phyloP scores from a whole-genome alignment of 768 basidiomycete species.

The Calocera viscosa region DNA sequence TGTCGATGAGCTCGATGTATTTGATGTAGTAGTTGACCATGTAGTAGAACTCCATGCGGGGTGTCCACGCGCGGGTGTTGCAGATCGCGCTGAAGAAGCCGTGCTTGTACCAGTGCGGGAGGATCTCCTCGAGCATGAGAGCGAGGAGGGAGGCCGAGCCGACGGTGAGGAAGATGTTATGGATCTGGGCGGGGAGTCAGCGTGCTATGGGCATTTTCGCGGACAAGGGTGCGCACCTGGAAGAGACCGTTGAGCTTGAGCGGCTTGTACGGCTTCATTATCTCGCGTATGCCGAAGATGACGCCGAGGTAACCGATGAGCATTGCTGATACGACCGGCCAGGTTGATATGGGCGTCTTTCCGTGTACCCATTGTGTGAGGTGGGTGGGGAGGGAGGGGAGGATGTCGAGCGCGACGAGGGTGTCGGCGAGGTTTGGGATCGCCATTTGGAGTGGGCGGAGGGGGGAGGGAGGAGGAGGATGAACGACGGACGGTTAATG shows the following conservation, averaged over 20 bases:
- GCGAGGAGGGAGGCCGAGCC: constrained; percentile 75
- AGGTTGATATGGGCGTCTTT: constrained; percentile 67
- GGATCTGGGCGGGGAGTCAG: constrained; percentile 27
- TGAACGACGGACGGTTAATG: constrained; percentile 35
- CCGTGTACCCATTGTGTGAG: constrained; percentile 54
- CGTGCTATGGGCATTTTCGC: neutral
- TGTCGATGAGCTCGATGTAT: constrained; percentile 92
- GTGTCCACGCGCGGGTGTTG: constrained; percentile 64
- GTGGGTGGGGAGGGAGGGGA: constrained; percentile 36
- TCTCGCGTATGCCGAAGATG: constrained; percentile 71
- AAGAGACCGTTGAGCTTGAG: constrained; percentile 71
- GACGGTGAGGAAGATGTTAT: constrained; percentile 77
- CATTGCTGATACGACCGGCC: constrained; percentile 51
- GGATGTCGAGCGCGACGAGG: constrained; percentile 6
- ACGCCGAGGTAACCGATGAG: constrained; percentile 72
- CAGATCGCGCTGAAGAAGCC: constrained; percentile 73
- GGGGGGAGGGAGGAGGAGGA: constrained; percentile 36
- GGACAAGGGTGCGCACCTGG: constrained; percentile 33
- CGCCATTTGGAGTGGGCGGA: neutral
- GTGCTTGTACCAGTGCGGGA: constrained; percentile 61
- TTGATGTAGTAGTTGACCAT: constrained; percentile 99
- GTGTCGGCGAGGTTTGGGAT: constrained; percentile 12
- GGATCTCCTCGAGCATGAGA: constrained; percentile 86
- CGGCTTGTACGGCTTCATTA: constrained; percentile 69
- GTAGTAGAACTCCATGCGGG: constrained; percentile 91